Conservation (phyloP, 1,284 basidiomycete genomes). For the Ganoderma lucidum region DNA sequence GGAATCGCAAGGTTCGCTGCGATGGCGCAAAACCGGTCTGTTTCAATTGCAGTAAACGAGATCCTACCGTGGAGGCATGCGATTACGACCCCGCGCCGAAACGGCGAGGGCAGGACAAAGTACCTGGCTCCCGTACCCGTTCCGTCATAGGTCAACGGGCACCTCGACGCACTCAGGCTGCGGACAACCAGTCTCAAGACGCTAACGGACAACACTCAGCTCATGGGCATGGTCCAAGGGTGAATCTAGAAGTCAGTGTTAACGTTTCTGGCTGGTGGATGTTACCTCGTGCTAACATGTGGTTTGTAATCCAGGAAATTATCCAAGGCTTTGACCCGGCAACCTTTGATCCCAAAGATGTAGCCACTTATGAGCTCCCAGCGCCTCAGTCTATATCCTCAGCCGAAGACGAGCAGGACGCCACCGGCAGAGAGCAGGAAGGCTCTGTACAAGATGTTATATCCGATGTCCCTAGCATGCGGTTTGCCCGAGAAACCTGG, state of each 20-base stretch:
- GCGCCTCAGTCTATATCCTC: background rate
- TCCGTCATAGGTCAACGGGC: background rate
- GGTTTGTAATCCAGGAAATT: background rate
- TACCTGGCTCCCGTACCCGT: slow-evolving; percentile 8
- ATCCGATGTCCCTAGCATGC: slow-evolving; percentile 57
- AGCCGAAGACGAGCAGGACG: background rate
- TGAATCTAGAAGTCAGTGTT: background rate
- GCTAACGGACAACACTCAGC: background rate
- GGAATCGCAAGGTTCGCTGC: slow-evolving; percentile 79
- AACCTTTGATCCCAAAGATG: slow-evolving; percentile 12
- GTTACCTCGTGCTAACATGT: background rate
- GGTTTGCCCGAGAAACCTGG: slow-evolving; percentile 75
- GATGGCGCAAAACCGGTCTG: slow-evolving; percentile 80
- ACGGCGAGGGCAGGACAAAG: slow-evolving; percentile 77
- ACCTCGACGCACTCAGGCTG: background rate
- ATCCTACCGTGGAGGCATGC: slow-evolving; percentile 35
- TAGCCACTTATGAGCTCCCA: slow-evolving; percentile 6
- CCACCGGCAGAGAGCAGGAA: background rate
- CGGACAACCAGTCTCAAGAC: background rate
- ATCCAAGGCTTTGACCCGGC: slow-evolving; percentile 23
- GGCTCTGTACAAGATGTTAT: background rate
- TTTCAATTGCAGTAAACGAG: slow-evolving; percentile 66
- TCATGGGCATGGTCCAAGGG: background rate
- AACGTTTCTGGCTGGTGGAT: too few relatives aligned
- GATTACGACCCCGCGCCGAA: slow-evolving; percentile 74